Conservation (phyloP, 257 asterid species). For the Cinchona pubescens region DNA sequence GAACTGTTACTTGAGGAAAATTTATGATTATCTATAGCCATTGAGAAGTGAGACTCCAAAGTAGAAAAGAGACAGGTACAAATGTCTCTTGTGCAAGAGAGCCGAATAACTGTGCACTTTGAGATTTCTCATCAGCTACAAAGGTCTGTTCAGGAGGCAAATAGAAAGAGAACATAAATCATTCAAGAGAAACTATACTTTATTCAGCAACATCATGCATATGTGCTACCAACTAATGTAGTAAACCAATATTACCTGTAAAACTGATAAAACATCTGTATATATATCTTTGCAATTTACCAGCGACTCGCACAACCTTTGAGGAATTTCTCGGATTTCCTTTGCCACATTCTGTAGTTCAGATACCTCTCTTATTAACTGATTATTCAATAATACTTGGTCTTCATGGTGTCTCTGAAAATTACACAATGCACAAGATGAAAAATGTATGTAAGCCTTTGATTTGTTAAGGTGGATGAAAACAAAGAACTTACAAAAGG, state of each 20-base stretch:
- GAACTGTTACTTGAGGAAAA: slow-evolving; percentile 28
- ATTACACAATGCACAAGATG: slow-evolving; percentile 25
- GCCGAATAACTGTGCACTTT: slow-evolving; percentile 49
- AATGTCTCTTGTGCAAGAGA: slow-evolving; percentile 63
- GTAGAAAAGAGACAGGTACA: slow-evolving; percentile 63
- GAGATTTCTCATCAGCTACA: slow-evolving; percentile 56
- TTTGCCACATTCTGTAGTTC: slow-evolving; percentile 59
- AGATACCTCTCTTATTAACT: slow-evolving; percentile 50
- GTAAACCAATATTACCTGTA: slow-evolving; percentile 48
- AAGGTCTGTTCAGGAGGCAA: slow-evolving; percentile 44
- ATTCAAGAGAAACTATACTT: not conserved
- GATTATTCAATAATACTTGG: slow-evolving; percentile 48
- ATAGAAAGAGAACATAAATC: slow-evolving; percentile 6
- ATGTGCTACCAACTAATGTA: not conserved
- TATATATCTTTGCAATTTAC: slow-evolving; percentile 55
- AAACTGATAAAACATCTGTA: slow-evolving; percentile 49
- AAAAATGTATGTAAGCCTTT: not conserved
- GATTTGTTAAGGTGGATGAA: no score
- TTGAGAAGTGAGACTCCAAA: slow-evolving; percentile 57
- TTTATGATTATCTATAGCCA: slow-evolving; percentile 36
- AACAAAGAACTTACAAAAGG: not conserved
- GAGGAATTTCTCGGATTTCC: slow-evolving; percentile 50
- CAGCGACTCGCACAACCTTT: slow-evolving; percentile 49
- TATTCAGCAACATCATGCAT: not conserved
- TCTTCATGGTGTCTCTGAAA: slow-evolving; percentile 55